These are phyloP conservation scores for Neurospora hispaniola DNA, from an alignment of 495 filamentous ascomycete genomes.

Conservation along the genomic window DNA sequence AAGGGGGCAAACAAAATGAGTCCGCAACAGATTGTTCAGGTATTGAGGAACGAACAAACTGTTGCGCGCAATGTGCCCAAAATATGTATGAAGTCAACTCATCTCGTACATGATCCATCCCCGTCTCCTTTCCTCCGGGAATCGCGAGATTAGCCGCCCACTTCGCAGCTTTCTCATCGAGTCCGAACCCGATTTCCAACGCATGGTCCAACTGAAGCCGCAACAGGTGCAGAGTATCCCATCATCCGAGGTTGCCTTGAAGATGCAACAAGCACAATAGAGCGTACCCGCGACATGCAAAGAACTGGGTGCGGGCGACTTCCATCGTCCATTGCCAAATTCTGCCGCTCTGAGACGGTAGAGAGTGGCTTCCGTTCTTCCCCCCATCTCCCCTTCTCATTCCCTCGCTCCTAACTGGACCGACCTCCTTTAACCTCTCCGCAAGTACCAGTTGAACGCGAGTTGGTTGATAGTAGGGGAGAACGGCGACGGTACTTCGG, in stretches of 20 bases:
- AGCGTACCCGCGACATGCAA: background rate
- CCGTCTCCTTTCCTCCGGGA: background rate
- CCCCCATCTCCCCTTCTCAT: background rate
- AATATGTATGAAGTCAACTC: background rate
- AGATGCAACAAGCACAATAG: background rate
- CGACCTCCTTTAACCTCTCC: constrained; percentile 51
- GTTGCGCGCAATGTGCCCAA: background rate
- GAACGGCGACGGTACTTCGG: constrained; percentile 89
- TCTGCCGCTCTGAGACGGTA: background rate
- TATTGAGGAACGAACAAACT: background rate
- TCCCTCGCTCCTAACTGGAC: background rate
- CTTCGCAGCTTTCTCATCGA: background rate
- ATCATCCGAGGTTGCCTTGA: background rate
- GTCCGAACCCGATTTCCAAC: background rate
- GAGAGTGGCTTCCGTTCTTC: background rate
- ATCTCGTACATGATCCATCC: background rate
- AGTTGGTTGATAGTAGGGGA: constrained; percentile 48
- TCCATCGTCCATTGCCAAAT: background rate
- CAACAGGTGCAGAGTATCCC: background rate
- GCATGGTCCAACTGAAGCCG: background rate
- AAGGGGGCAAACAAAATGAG: background rate
- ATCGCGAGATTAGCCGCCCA: background rate
- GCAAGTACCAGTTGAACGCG: constrained; percentile 90
- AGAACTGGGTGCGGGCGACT: background rate
- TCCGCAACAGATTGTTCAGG: background rate